phyloP scores from a whole-genome alignment of 768 basidiomycete genomes.

The Phlebiopsis flavidoalba region DNA sequence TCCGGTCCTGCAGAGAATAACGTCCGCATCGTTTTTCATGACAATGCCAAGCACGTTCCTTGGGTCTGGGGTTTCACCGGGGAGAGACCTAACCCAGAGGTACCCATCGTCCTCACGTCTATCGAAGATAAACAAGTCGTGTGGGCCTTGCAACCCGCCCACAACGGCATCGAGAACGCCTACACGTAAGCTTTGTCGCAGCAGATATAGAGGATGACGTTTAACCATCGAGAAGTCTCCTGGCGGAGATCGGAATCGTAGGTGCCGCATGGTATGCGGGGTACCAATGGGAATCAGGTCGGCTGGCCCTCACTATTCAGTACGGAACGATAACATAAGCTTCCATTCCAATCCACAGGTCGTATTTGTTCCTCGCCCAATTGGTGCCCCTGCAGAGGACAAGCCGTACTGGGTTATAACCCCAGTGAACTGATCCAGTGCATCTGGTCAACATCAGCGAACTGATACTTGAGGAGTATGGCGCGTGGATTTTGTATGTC shows the following conservation, averaged over 20 bases:
- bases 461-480: not conserved
- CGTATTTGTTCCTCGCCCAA: not conserved
- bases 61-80: not conserved
- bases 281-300: not conserved
- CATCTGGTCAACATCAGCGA: not conserved
- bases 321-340: not conserved
- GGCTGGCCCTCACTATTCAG: not conserved
- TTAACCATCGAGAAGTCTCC: not conserved
- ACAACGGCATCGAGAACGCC: not conserved
- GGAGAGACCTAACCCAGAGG: not conserved
- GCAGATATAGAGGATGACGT: not conserved
- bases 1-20: too few species aligned
- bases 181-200: not conserved
- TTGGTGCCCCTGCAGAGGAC: not conserved
- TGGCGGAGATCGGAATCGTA: not conserved
- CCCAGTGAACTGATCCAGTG: not conserved
- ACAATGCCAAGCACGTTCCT: not conserved
- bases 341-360: not conserved
- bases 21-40: too few species aligned
- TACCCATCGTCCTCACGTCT: not conserved
- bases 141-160: not conserved
- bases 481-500: too few species aligned
- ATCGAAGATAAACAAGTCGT: not conserved
- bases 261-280: not conserved
- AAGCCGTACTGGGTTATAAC: not conserved